These are phyloP conservation scores for Globisporangium rhizosaccharum DNA, from an alignment of 352 stramenopile species.

Conservation along the genomic window DNA sequence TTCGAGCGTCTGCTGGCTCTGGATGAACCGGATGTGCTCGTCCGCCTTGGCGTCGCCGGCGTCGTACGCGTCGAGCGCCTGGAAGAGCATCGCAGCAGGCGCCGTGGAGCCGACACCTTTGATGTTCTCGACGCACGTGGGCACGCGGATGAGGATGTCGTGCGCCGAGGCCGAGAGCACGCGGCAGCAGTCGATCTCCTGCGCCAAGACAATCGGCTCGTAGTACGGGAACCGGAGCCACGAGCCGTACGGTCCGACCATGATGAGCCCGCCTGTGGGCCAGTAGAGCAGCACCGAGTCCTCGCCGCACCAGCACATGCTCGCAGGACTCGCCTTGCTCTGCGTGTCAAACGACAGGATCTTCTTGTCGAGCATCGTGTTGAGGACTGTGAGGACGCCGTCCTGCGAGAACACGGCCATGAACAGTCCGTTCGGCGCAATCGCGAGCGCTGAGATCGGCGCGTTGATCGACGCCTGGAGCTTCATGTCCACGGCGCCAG, in stretches of 20 bases:
- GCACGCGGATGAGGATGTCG: constrained; percentile 86
- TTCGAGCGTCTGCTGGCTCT: constrained; percentile 70
- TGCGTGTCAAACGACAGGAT: constrained; percentile 86
- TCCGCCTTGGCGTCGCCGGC: constrained; percentile 84
- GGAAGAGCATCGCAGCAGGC: constrained; percentile 86
- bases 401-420: constrained; percentile 94
- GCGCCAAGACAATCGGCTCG: constrained; percentile 61
- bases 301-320: constrained; percentile 88
- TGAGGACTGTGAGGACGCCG: constrained; percentile 92
- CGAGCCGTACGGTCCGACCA: constrained; percentile 83
- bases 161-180: constrained; percentile 65
- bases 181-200: constrained; percentile 69
- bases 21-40: constrained; percentile 87
- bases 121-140: constrained; percentile 81
- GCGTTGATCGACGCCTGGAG: constrained; percentile 78
- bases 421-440: constrained; percentile 94
- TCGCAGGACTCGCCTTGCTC: constrained; percentile 64
- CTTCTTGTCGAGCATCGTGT: constrained; percentile 95
- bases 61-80: constrained; percentile 87
- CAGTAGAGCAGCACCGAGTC: constrained; percentile 89
- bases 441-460: constrained; percentile 89
- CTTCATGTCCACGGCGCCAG: constrained; percentile 69
- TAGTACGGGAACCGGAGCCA: constrained; percentile 84
- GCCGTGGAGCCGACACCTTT: constrained; percentile 83
- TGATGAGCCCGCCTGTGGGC: constrained; percentile 71